Conservation (phyloP, 352 stramenopile genomes). For the Globisporangium recalcitrans region DNA sequence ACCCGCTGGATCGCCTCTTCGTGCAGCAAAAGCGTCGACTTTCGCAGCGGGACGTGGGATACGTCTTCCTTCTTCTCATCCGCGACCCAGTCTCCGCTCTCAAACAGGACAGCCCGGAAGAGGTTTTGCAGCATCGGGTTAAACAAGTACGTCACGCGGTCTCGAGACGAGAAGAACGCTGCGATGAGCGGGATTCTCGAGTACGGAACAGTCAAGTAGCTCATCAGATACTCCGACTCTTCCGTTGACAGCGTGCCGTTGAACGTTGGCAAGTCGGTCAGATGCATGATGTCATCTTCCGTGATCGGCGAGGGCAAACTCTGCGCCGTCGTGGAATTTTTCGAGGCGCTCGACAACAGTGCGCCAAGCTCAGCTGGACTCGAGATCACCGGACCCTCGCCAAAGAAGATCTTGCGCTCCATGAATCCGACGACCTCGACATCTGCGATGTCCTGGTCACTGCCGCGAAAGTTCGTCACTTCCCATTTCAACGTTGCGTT, state of each 20-base stretch:
- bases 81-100: constrained; percentile 82
- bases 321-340: constrained; percentile 25
- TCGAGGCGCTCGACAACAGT: constrained; percentile 51
- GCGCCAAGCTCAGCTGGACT: constrained; percentile 66
- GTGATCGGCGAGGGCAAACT: constrained; percentile 60
- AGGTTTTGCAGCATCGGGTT: constrained; percentile 78
- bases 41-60: constrained; percentile 69
- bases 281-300: constrained; percentile 98
- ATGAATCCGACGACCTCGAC: constrained; percentile 86
- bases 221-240: constrained; percentile 97
- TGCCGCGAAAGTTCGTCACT: constrained; percentile 83
- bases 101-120: constrained; percentile 86
- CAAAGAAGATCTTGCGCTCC: constrained; percentile 85
- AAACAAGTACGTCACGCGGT: constrained; percentile 88
- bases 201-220: constrained; percentile 99
- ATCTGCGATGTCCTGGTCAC: constrained; percentile 86
- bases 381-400: constrained; percentile 77
- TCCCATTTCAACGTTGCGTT: constrained; percentile 78
- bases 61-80: constrained; percentile 60
- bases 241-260: constrained; percentile 93
- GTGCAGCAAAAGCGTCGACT: constrained; percentile 74
- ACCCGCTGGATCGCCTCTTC: constrained; percentile 75
- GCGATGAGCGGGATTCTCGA: constrained; percentile 96
- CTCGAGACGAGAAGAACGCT: constrained; percentile 94
- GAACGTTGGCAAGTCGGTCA: constrained; percentile 95